Percentiles rank a stretch among this genome's conserved stretches.
Evolutionary conservation across 2,329 filamentous ascomycete genomes (phyloP).

Genomic region (Beauveria sp.): DNA sequence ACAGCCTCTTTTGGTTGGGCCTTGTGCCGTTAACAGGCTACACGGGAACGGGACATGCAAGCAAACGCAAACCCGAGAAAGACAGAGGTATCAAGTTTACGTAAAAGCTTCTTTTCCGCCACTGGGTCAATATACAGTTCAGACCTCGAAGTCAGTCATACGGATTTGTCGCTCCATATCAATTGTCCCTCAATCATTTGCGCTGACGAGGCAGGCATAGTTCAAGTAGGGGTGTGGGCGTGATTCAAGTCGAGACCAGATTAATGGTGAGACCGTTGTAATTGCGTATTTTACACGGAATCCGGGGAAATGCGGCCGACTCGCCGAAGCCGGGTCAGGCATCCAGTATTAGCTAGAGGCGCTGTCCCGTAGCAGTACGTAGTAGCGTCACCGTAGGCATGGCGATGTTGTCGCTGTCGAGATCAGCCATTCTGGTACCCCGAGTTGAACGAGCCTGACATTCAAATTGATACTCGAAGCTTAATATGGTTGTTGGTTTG

Average conservation of each 20-base stretch:
- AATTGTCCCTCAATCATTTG: background rate
- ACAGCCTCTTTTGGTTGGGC: background rate
- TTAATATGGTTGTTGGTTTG: no score
- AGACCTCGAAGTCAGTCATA: background rate
- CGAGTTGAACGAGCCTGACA: no score
- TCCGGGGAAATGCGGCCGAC: background rate
- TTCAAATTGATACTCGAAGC: no score
- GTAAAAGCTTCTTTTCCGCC: constrained; percentile 19
- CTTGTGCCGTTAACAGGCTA: no score
- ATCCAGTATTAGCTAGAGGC: no score
- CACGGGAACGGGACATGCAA: no score
- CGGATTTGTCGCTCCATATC: background rate
- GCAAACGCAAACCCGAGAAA: no score
- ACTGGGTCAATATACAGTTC: constrained; percentile 9
- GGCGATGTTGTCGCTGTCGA: no score
- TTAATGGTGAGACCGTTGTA: background rate
- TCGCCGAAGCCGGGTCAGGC: no score
- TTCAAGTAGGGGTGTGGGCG: background rate
- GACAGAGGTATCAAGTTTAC: background rate
- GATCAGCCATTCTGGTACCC: no score
- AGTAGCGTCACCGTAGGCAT: no score
- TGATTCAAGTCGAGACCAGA: background rate
- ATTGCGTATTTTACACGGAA: background rate
- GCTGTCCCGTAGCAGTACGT: no score
- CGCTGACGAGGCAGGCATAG: background rate